Evolutionary conservation across 169 alveolate species (phyloP).

Genomic region (Eimeria maxima): DNA sequence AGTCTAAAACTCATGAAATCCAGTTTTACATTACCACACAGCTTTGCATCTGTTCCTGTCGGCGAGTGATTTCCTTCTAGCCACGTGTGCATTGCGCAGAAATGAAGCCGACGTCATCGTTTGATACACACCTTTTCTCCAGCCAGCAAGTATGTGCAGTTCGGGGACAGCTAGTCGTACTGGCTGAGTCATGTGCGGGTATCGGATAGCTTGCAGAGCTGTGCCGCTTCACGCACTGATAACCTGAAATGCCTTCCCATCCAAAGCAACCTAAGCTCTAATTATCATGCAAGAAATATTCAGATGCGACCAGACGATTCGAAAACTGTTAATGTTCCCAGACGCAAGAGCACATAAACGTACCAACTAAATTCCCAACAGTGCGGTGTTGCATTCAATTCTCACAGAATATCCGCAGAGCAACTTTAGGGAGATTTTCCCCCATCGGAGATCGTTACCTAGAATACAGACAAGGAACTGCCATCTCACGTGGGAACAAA

Average conservation of each 20-base stretch:
- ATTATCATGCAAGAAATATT: neutral
- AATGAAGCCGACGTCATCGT: neutral
- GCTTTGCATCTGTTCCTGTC: too few relatives aligned
- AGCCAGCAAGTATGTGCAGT: neutral
- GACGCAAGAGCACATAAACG: neutral
- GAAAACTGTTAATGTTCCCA: neutral
- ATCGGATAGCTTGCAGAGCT: neutral
- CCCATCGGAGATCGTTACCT: too few relatives aligned
- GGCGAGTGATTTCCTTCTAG: neutral
- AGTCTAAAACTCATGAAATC: too few relatives aligned
- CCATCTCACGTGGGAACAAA: too few relatives aligned
- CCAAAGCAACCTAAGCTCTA: neutral
- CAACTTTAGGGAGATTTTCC: neutral
- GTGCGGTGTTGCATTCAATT: neutral
- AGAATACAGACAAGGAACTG: too few relatives aligned
- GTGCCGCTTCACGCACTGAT: neutral
- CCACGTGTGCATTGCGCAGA: neutral
- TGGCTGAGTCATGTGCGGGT: neutral
- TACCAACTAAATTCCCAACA: neutral
- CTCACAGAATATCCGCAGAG: neutral
- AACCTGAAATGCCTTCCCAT: neutral
- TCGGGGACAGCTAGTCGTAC: neutral
- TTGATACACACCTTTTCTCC: neutral
- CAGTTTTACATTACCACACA: too few relatives aligned
- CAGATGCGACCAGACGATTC: neutral